Evolutionary conservation across 73 alveolate genomes (phyloP).

Genomic region (Symbiodinium pilosum): DNA sequence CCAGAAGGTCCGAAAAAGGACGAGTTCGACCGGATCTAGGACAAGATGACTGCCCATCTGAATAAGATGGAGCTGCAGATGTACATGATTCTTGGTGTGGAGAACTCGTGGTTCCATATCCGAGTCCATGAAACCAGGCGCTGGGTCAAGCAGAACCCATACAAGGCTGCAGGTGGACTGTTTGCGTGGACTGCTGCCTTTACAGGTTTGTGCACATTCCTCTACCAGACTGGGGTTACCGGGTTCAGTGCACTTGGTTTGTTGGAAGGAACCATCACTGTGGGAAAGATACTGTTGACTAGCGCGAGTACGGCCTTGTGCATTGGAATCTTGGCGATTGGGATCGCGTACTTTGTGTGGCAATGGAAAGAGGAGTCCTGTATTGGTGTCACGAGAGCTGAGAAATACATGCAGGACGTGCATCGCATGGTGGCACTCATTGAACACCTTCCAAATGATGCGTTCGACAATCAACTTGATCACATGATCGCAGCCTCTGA

Average conservation of each 20-base stretch:
- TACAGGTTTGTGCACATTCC: not conserved
- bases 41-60: not conserved
- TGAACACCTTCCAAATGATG: not conserved
- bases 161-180: not conserved
- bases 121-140: not conserved
- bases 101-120: not conserved
- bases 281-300: not conserved
- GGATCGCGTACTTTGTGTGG: not conserved
- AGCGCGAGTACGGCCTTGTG: not conserved
- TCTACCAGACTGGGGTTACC: not conserved
- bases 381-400: too few relatives aligned
- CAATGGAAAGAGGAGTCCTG: not conserved
- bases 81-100: not conserved
- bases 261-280: not conserved
- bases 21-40: not conserved
- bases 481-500: not conserved
- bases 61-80: not conserved
- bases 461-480: not conserved
- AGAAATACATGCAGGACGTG: not conserved
- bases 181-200: not conserved
- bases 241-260: not conserved
- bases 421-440: not conserved
- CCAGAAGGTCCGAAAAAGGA: not conserved
- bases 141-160: not conserved
- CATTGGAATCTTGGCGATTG: not conserved